phyloP scores from a whole-genome alignment of 176 grass and related monocot species.

The Carex cristatella region DNA sequence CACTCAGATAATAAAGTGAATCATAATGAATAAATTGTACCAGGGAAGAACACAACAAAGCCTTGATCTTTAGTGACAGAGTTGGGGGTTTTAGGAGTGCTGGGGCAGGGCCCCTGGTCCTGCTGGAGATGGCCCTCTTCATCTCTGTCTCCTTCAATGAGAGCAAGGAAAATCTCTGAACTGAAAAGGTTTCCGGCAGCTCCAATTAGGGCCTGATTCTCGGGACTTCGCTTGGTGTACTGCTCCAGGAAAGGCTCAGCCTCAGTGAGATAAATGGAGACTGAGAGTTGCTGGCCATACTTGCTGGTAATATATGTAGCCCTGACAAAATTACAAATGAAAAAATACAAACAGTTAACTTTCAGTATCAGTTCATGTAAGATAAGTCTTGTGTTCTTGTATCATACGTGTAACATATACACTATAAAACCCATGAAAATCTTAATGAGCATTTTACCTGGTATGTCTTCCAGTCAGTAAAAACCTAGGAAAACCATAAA shows the following conservation, averaged over 20 bases:
- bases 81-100: slow-evolving; percentile 41
- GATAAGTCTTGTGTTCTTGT: not conserved
- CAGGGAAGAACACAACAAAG: slow-evolving; percentile 91
- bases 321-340: slow-evolving; percentile 24
- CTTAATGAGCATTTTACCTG: not conserved
- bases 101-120: slow-evolving; percentile 38
- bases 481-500: too few species aligned
- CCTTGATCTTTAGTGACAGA: slow-evolving; percentile 72
- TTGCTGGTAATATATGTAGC: slow-evolving; percentile 75
- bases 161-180: slow-evolving; percentile 78
- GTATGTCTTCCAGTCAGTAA: not conserved
- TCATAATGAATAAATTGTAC: slow-evolving; percentile 31
- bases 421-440: not conserved
- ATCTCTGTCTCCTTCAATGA: slow-evolving; percentile 68
- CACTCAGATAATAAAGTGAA: not conserved
- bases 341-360: slow-evolving; percentile 22
- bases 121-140: slow-evolving; percentile 77
- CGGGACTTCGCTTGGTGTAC: slow-evolving; percentile 66
- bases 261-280: slow-evolving; percentile 74
- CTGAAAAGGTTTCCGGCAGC: slow-evolving; percentile 78
- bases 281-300: slow-evolving; percentile 57
- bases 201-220: slow-evolving; percentile 83
- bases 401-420: not conserved
- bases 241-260: slow-evolving; percentile 95
- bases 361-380: slow-evolving; percentile 10